Evolutionary conservation across 352 stramenopile genomes (phyloP), one percentile per base, ranked within the genome.

Genomic region (Vaucheria bursata): DNA sequence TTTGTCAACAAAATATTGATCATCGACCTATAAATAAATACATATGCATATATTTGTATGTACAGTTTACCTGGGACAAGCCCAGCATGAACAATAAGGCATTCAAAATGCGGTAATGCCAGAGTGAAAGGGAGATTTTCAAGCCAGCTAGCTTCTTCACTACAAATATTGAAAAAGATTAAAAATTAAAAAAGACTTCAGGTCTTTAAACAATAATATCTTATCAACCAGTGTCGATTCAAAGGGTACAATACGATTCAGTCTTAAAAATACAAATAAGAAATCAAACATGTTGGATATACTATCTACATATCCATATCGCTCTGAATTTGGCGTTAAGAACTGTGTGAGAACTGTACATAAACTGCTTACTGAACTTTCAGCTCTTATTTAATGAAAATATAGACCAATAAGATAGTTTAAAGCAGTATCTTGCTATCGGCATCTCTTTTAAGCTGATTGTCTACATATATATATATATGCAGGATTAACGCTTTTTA

Each of bases 31-130:
- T n/a, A n/a, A n/a, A n/a, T n/a, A n/a, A n/a, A n/a, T n/a, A n/a
- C n/a, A n/a, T n/a, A n/a, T n/a, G n/a, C n/a, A n/a, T n/a, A n/a
- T n/a, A n/a, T n/a, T n/a, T n/a, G 5, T 50, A 12, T 50, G 12
- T 50, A 12, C 39, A 12, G 5, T 50, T 50, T 50, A 32, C 71
- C 71, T 31, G 73, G 73, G 12, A 85, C 75, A 32, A 85, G 72
- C 6, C 79, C 79, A 5, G 79, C 79, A 69, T 85, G 79, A 65
- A 85, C 79, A 4, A 85, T 71, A 32, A 84, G 37, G 36, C 33
- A 74, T 8, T 78, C 74, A 7, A 83, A 45, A 38, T 70, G 74
- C 4, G 75, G 75, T 25, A 85, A 67, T 12, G 66, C 71, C n/a
- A 84, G 6, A 8, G 79, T 85, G 70, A 81, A 85, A 8, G 79